Evolutionary conservation across 2,329 filamentous ascomycete genomes (phyloP), one percentile per base, ranked within the genome.

Genomic region (Mycosphaerella sp.): DNA sequence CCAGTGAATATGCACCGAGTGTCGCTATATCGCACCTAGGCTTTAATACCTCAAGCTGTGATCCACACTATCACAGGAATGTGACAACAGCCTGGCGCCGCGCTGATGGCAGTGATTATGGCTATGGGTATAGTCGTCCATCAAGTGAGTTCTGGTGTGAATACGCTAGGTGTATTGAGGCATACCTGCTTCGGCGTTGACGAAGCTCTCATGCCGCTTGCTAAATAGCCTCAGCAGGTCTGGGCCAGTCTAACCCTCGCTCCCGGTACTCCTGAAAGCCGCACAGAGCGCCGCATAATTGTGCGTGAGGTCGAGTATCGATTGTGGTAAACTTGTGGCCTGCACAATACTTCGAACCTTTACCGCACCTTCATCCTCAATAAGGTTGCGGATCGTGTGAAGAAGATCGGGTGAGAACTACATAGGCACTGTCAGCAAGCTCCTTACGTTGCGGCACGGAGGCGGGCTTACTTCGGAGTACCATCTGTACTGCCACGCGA

Each of bases 401-500:
- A 98, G 79, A 39, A 98, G 79, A 58, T 90, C 84, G 0, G 93
- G 93, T 14, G 90, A 96, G 73, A 98, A 98, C 81, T 85, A n/a
- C n/a, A n/a, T n/a, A 27, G n/a, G 13, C 8, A 10, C 9, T 28
- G 45, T 59, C 39, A 59, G 54, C 49, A 18, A 25, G 10, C 13
- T 32, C 4, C 10, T 41, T 3, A 4, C 3, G 1, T 14, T 4
- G 10, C 3, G 12, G 13, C 2, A 16, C 16, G 6, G 3, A 14
- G 4, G 1, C n/a, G 16, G 17, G 56, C 73, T 64, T 70, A 85
- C 82, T 79, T 98, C 93, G 50, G 90, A 96, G 74, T 98, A 98
- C 93, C 93, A 98, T 61, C 93, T 80, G 72, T 96, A 98, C 73
- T 98, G 93, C 93, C 93, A 98, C 10, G 91, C 93, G 30, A 97